Base-by-base conservation (phyloP, 139 green algal species). In the Zygnema circumcarinatum region DNA sequence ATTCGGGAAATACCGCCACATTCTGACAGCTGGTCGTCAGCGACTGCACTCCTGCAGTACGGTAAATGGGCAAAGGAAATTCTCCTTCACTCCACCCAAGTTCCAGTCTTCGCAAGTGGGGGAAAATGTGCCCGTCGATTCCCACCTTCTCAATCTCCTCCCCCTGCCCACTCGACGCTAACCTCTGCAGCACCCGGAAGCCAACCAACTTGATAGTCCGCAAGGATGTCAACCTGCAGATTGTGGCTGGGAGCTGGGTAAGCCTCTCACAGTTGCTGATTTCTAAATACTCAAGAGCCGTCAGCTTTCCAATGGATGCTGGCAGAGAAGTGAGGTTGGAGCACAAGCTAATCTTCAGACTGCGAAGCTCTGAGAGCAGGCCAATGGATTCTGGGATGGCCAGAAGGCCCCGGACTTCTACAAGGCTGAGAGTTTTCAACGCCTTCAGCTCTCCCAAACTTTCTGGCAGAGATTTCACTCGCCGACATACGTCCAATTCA, bases 311-410 rank as follows among this genome's bases (percentile, higher is more conserved):
- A 31, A 81, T 81, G 74, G n/a, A 33, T n/a, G 74, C 20, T 32
- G 74, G 74, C n/a, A 81, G 74, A 32, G 74, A 73, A 2, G 2
- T 38, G 32, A 81, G 33, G n/a, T 81, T 81, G 32, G 74, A 81
- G 32, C 74, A 81, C 29, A 81, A 47, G 33, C 47, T 81, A 3
- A 81, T 16, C 47, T 62, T 62, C 47, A 62, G 16, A 62, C 7
- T 62, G 16, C 47, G 47, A 16, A 62, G 47, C 7, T 62, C 47
- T 16, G 7, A 62, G 7, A 62, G 47, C 47, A 62, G 47, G 16
- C 47, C 47, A 62, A 62, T 62, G 16, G 47, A 62, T 62, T 62
- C 47, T 62, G 47, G 47, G 16, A 62, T 62, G 16, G 47, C 7
- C 47, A 62, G 16, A 25, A 62, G 16, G 47, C 47, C 47, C 16